phyloP scores from a whole-genome alignment of 1,284 basidiomycete genomes.

The Agroathelia rolfsii region DNA sequence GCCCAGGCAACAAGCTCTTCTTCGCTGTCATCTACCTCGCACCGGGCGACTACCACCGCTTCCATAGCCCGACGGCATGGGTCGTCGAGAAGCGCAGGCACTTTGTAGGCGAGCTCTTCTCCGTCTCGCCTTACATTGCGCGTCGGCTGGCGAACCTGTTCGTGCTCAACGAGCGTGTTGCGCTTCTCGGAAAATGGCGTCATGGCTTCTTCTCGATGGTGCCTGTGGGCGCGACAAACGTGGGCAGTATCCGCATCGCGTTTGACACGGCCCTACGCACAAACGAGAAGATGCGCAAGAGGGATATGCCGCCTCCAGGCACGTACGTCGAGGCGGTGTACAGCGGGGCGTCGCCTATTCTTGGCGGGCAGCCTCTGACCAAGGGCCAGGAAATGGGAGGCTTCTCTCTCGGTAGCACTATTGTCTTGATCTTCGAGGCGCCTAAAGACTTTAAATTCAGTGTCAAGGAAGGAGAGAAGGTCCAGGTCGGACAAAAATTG shows the following conservation, averaged over 20 bases:
- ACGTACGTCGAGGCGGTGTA: constrained; percentile 93
- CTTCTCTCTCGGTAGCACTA: constrained; percentile 90
- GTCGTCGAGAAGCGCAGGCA: constrained; percentile 94
- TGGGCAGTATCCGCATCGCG: constrained; percentile 93
- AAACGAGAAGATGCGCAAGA: constrained; percentile 61
- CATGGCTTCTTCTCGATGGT: constrained; percentile 97
- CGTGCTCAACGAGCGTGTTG: constrained; percentile 95
- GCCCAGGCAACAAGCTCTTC: constrained; percentile 74
- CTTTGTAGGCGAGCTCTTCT: constrained; percentile 95
- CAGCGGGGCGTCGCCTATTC: constrained; percentile 65
- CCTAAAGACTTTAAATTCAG: constrained; percentile 77
- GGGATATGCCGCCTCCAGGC: constrained; percentile 73
- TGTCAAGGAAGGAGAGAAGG: constrained; percentile 75
- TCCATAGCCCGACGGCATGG: constrained; percentile 94
- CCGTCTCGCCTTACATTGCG: constrained; percentile 94
- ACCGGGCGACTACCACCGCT: constrained; percentile 97
- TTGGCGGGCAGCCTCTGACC: constrained; percentile 82
- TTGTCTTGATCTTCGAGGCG: constrained; percentile 96
- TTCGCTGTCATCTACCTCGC: constrained; percentile 97
- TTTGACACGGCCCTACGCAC: constrained; percentile 89
- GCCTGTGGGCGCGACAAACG: constrained; percentile 96
- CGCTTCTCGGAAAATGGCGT: constrained; percentile 91
- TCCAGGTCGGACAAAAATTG: constrained; percentile 78
- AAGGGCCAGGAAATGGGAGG: constrained; percentile 96
- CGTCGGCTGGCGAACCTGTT: constrained; percentile 89